Base-by-base conservation (phyloP, 2,329 filamentous ascomycete genomes). In the Hypoxylon sp. region DNA sequence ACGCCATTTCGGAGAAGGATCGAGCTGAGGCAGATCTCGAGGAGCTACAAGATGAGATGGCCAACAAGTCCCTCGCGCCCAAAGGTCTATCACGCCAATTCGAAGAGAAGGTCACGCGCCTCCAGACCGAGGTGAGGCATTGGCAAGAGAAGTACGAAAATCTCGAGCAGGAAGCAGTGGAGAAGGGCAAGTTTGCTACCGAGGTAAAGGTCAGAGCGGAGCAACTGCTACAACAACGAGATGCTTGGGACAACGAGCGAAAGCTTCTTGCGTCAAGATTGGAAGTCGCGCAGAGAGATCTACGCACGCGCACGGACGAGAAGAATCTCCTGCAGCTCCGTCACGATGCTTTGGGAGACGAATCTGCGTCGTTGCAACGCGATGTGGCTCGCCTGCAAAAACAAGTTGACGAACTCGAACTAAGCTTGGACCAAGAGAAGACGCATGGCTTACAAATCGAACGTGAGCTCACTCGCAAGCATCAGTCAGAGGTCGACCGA, bases 61-160 rank as follows among this genome's bases (percentile, higher is more conserved):
- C 87, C 15, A 87, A 92, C 71, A 91, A 91, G 62, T 92, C 89
- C 0, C 80, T 91, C 26, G 83, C 84, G 43, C 89, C 87, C 8
- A 91, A 89, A 66, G 88, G 87, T 2, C 76, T 90, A 6, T 89
- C 84, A 42, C 82, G 88, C 21, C 88, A 92, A 69, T 79, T 90
- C 12, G 88, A 92, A 63, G 87, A 90, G 60, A 90, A 85, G 68
- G 74, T 84, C 6, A 73, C 76, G 41, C 83, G 83, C 21, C 73
- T 92, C 7, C 87, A 91, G 60, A 75, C 81, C 34, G 87, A 91
- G 49, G 72, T 90, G 4, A 81, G 83, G 48, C 73, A 73, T 52
- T 73, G 78, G 12, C 73, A 76, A 13, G 70, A 77, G 13, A 79
- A 79, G 41, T 78, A 76, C 42, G 71, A 73, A 9, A 69, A 70